These are phyloP conservation scores for Fusarium sp. DNA, from an alignment of 2,329 filamentous ascomycete species.

Conservation along the genomic window DNA sequence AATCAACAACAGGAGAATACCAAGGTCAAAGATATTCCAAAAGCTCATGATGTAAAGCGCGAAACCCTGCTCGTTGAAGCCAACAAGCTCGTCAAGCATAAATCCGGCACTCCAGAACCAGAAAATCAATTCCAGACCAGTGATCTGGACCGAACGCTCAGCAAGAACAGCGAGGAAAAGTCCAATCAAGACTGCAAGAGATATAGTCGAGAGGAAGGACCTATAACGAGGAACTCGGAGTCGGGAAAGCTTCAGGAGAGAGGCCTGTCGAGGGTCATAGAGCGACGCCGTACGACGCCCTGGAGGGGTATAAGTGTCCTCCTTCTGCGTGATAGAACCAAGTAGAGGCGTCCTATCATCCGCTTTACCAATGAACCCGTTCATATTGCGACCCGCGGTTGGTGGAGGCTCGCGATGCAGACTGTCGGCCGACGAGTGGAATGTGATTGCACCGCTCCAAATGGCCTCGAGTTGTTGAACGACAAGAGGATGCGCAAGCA, in stretches of 20 bases:
- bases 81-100: constrained; percentile 95
- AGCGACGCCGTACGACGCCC: constrained; percentile 80
- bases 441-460: constrained; percentile 95
- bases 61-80: constrained; percentile 96
- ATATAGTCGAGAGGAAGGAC: constrained; percentile 88
- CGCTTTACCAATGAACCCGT: constrained; percentile 46
- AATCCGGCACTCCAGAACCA: constrained; percentile 99
- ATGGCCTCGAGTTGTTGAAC: constrained; percentile 96
- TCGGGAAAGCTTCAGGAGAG: constrained; percentile 88
- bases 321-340: constrained; percentile 48
- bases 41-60: constrained; percentile 97
- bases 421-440: constrained; percentile 87
- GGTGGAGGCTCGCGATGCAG: constrained; percentile 70
- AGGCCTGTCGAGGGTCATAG: constrained; percentile 91
- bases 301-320: constrained; percentile 49
- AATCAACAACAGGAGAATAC: constrained; percentile 85
- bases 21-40: constrained; percentile 95
- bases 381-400: constrained; percentile 39
- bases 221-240: constrained; percentile 91
- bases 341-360: constrained; percentile 63
- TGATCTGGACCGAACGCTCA: constrained; percentile 80
- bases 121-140: constrained; percentile 84
- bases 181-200: constrained; percentile 83
- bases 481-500: constrained; percentile 89
- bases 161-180: constrained; percentile 85